phyloP scores from a whole-genome alignment of 441 rosid genomes.

The Eutrema salsugineum region DNA sequence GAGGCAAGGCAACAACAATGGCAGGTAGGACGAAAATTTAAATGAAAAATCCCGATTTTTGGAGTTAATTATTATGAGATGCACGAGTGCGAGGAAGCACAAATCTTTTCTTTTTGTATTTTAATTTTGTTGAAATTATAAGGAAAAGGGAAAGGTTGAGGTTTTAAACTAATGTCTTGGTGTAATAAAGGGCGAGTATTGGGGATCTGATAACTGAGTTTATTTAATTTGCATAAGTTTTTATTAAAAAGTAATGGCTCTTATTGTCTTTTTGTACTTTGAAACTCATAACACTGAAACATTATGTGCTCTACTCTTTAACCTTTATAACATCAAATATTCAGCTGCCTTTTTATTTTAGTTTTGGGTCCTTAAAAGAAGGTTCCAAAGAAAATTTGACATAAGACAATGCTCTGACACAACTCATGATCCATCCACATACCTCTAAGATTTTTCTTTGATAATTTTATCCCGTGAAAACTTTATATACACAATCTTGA shows the following conservation, averaged over 20 bases:
- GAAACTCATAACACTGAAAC: neutral
- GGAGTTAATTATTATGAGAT: neutral
- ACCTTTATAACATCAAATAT: neutral
- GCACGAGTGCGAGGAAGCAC: slow-evolving; percentile 34
- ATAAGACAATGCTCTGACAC: slow-evolving; percentile 32
- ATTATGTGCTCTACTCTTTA: slow-evolving; percentile 10
- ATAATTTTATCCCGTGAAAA: slow-evolving; percentile 1
- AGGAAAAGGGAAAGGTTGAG: slow-evolving; percentile 1
- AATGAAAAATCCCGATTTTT: neutral
- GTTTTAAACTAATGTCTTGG: slow-evolving; percentile 18
- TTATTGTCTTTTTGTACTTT: neutral
- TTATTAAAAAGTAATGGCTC: neutral
- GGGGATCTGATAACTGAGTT: slow-evolving; percentile 26
- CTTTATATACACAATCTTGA: neutral
- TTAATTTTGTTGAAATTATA: slow-evolving; percentile 5
- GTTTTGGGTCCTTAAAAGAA: slow-evolving; percentile 18
- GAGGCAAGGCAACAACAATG: slow-evolving; percentile 20
- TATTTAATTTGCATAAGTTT: neutral
- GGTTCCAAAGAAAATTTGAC: slow-evolving; percentile 26
- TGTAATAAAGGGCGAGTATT: slow-evolving; percentile 33
- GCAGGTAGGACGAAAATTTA: neutral
- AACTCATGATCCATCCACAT: slow-evolving; percentile 25
- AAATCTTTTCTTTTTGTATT: neutral
- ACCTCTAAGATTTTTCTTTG: slow-evolving; percentile 14
- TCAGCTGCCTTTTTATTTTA: neutral